These are phyloP conservation scores for Trichosporon inkin DNA, from an alignment of 1,284 basidiomycete species.

Conservation along the genomic window DNA sequence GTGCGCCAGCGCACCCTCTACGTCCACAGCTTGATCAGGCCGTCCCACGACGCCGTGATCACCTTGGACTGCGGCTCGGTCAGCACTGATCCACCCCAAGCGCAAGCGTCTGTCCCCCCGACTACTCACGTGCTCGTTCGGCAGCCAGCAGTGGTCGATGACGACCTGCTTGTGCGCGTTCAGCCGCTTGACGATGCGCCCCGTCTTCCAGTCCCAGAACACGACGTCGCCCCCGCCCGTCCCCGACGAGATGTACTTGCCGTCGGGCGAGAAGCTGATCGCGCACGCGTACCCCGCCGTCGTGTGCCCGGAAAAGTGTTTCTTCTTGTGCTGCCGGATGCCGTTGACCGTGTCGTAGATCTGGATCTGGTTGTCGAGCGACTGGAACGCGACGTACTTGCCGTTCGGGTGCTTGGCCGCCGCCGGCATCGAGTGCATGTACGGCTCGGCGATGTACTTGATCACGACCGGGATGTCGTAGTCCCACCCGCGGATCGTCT, in stretches of 20 bases:
- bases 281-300: conserved; percentile 96
- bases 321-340: conserved; percentile 97
- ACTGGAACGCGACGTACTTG: conserved; percentile 96
- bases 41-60: conserved; percentile 94
- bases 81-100: conserved; percentile 9
- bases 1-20: conserved; percentile 19
- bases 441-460: conserved; percentile 98
- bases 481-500: conserved; percentile 98
- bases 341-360: conserved; percentile 89
- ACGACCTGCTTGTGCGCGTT: conserved; percentile 90
- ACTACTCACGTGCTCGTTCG: conserved; percentile 83
- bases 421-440: conserved; percentile 99
- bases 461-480: conserved; percentile 98
- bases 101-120: no score
- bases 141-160: conserved; percentile 95
- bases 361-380: conserved; percentile 95
- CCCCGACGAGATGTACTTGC: conserved; percentile 90
- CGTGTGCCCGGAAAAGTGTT: conserved; percentile 93
- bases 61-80: conserved; percentile 69
- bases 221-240: conserved; percentile 92
- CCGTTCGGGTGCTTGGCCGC: conserved; percentile 89
- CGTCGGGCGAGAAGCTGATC: conserved; percentile 94
- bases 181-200: conserved; percentile 82
- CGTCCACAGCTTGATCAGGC: conserved; percentile 91
- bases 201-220: conserved; percentile 99